These are phyloP conservation scores for Scheffersomyces parashehatae DNA, from an alignment of 1,139 yeast genomes.

Conservation along the genomic window DNA sequence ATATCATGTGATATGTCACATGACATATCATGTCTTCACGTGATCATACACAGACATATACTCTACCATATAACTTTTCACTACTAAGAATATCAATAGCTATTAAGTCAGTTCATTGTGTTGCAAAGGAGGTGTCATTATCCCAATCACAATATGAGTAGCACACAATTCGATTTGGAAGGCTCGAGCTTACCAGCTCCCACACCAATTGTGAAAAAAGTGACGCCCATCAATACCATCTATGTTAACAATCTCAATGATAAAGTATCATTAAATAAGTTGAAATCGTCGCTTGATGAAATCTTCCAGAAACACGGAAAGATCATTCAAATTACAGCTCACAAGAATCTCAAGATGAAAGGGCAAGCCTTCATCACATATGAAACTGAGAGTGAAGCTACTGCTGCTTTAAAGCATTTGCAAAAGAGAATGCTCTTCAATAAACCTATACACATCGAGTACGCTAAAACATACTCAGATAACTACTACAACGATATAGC, in stretches of 20 bases:
- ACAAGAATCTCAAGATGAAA: slow-evolving; percentile 60
- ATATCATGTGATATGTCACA: too few relatives aligned
- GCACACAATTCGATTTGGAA: too few relatives aligned
- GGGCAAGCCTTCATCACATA: slow-evolving; percentile 90
- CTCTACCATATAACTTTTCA: too few relatives aligned
- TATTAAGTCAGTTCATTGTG: too few relatives aligned
- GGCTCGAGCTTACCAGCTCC: too few relatives aligned
- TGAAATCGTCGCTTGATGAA: slow-evolving; percentile 45
- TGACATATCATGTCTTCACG: too few relatives aligned
- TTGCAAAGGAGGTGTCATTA: too few relatives aligned
- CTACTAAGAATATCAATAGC: too few relatives aligned
- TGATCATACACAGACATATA: too few relatives aligned
- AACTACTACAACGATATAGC: slow-evolving; percentile 12
- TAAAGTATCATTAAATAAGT: slow-evolving; percentile 53
- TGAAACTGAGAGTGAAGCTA: slow-evolving; percentile 43
- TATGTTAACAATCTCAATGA: slow-evolving; percentile 76
- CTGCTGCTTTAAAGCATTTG: slow-evolving; percentile 46
- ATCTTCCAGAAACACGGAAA: slow-evolving; percentile 50
- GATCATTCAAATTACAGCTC: slow-evolving; percentile 57
- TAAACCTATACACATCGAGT: slow-evolving; percentile 48
- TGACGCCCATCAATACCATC: slow-evolving; percentile 36
- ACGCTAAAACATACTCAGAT: slow-evolving; percentile 54
- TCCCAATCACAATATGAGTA: too few relatives aligned
- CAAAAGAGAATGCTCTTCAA: slow-evolving; percentile 52
- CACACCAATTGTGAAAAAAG: neutral